Evolutionary conservation across 1,284 basidiomycete genomes (phyloP).

Genomic region (Exsudoporus floridanus): DNA sequence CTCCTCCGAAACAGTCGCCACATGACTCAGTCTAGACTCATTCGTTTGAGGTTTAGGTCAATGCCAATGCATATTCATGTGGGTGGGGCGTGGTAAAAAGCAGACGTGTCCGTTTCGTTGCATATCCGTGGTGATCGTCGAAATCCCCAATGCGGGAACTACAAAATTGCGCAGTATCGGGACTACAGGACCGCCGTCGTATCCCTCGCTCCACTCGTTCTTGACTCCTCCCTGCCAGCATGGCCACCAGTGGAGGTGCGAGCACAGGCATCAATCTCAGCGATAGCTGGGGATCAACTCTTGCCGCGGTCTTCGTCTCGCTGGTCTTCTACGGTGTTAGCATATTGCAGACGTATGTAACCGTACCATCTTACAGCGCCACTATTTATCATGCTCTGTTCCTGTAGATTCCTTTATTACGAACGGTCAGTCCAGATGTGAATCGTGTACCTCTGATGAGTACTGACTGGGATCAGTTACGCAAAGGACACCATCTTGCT

Average conservation of each 20-base stretch:
- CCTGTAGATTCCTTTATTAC: constrained; percentile 28
- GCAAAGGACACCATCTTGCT: constrained; percentile 14
- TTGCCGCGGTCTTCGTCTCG: constrained; percentile 24
- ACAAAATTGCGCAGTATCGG: constrained; percentile 8
- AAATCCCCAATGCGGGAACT: not conserved
- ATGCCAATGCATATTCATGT: not conserved
- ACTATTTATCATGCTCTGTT: not conserved
- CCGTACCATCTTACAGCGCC: not conserved
- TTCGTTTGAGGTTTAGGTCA: not conserved
- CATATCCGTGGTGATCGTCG: constrained; percentile 17
- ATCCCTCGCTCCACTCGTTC: not conserved
- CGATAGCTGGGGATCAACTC: constrained; percentile 24
- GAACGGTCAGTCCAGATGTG: constrained; percentile 20
- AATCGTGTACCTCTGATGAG: not conserved
- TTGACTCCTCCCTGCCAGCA: constrained; percentile 5
- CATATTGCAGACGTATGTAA: constrained; percentile 27
- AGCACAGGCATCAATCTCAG: constrained; percentile 13
- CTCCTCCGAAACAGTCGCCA: not conserved
- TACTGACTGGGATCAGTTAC: constrained; percentile 15
- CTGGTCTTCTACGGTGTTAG: constrained; percentile 28
- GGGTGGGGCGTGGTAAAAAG: not conserved
- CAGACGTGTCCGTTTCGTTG: not conserved
- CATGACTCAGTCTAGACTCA: not conserved
- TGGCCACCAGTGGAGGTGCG: constrained; percentile 8
- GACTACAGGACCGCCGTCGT: not conserved